These are phyloP conservation scores for Ceratocystis albifundus DNA, from an alignment of 2,329 filamentous ascomycete species.

Conservation along the genomic window DNA sequence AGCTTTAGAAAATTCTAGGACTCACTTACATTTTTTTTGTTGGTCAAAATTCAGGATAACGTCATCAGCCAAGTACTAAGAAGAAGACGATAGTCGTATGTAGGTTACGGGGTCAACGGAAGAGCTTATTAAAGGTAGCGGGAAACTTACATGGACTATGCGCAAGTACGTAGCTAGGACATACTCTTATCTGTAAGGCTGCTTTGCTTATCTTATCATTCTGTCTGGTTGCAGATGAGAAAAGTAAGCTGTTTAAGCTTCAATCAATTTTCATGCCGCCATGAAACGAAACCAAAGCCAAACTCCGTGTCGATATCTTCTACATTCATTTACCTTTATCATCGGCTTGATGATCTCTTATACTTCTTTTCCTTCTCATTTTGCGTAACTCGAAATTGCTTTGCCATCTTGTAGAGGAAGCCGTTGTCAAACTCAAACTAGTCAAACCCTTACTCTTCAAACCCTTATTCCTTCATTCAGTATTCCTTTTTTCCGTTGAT, in stretches of 20 bases:
- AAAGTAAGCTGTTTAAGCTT: constrained; percentile 5
- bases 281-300: not conserved
- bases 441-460: too few relatives aligned
- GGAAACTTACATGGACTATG: not conserved
- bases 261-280: not conserved
- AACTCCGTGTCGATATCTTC: too few relatives aligned
- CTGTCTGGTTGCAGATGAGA: not conserved
- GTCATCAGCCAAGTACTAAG: too few relatives aligned
- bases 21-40: too few relatives aligned
- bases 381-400: not conserved
- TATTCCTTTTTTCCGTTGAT: not conserved
- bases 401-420: too few relatives aligned
- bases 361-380: not conserved
- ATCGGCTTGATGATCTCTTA: not conserved
- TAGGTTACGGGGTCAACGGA: too few relatives aligned
- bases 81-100: too few relatives aligned
- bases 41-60: too few relatives aligned
- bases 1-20: not conserved
- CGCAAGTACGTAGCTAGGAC: not conserved
- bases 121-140: not conserved
- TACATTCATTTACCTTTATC: constrained; percentile 5
- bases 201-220: constrained; percentile 6
- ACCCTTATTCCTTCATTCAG: too few relatives aligned
- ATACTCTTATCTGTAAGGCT: not conserved
- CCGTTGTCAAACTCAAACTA: too few relatives aligned